phyloP scores from a whole-genome alignment of 352 stramenopile genomes.

The Globisporangium orthogonon region DNA sequence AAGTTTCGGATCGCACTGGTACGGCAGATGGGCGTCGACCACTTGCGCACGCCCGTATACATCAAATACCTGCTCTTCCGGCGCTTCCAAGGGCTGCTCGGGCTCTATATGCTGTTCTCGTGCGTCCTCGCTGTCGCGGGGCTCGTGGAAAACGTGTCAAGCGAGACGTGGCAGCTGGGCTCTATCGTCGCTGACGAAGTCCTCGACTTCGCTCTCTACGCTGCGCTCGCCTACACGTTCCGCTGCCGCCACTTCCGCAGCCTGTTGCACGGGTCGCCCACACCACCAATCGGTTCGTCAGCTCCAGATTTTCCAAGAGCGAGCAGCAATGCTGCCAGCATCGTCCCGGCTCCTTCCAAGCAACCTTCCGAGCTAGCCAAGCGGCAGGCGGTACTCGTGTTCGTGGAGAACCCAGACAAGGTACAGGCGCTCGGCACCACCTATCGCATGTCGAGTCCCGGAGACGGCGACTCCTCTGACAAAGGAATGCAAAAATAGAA shows the following conservation, averaged over 20 bases:
- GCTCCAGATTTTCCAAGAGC: background rate
- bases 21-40: conserved; percentile 40
- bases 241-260: conserved; percentile 48
- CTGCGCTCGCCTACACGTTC: conserved; percentile 47
- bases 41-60: conserved; percentile 44
- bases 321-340: background rate
- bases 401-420: conserved; percentile 39
- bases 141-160: conserved; percentile 32
- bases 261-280: conserved; percentile 21
- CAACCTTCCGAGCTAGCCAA: background rate
- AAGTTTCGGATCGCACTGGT: conserved; percentile 59
- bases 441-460: conserved; percentile 3
- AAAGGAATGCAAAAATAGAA: too few species aligned
- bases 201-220: conserved; percentile 35
- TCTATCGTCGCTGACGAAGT: conserved; percentile 29
- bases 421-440: conserved; percentile 26
- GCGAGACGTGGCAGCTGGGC: conserved; percentile 27
- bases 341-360: conserved; percentile 1
- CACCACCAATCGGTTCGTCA: background rate
- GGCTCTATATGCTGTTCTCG: conserved; percentile 45
- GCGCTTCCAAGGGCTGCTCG: conserved; percentile 38
- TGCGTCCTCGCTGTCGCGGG: conserved; percentile 36
- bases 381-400: conserved; percentile 18
- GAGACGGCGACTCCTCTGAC: background rate
- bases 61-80: conserved; percentile 63